phyloP scores from a whole-genome alignment of 495 filamentous ascomycete genomes.

The Neurospora sublineolata region DNA sequence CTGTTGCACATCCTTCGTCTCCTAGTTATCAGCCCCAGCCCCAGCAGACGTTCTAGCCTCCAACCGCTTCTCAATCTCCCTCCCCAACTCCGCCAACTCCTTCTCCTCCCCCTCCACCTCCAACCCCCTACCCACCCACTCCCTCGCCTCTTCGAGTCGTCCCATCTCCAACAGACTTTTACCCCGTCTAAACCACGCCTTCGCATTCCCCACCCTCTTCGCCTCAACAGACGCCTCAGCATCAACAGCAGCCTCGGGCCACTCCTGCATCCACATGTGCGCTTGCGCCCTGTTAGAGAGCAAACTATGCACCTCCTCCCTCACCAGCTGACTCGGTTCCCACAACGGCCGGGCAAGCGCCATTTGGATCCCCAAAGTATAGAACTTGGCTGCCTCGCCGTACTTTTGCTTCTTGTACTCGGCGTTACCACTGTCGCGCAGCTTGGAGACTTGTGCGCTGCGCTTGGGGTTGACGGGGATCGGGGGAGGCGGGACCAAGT shows the following conservation, averaged over 20 bases:
- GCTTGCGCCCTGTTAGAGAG: conserved; percentile 87
- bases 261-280: conserved; percentile 64
- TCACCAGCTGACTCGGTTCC: conserved; percentile 71
- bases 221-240: conserved; percentile 82
- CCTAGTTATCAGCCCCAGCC: background rate
- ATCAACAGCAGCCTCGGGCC: conserved; percentile 74
- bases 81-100: conserved; percentile 57
- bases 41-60: conserved; percentile 14
- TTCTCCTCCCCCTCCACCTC: conserved; percentile 72
- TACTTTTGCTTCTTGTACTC: conserved; percentile 66
- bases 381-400: conserved; percentile 66
- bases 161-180: conserved; percentile 86
- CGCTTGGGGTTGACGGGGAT: conserved; percentile 79
- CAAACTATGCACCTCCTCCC: conserved; percentile 70
- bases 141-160: conserved; percentile 65
- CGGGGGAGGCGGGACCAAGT: conserved; percentile 58
- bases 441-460: conserved; percentile 71
- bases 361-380: conserved; percentile 79
- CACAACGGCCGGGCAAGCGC: conserved; percentile 67
- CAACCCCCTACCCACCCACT: conserved; percentile 58
- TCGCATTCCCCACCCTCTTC: conserved; percentile 75
- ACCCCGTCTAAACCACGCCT: conserved; percentile 84
- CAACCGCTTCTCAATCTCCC: conserved; percentile 50
- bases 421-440: conserved; percentile 76
- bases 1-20: background rate